Conservation (phyloP, 805 yeast genomes). For the Ogataea ganodermae region DNA sequence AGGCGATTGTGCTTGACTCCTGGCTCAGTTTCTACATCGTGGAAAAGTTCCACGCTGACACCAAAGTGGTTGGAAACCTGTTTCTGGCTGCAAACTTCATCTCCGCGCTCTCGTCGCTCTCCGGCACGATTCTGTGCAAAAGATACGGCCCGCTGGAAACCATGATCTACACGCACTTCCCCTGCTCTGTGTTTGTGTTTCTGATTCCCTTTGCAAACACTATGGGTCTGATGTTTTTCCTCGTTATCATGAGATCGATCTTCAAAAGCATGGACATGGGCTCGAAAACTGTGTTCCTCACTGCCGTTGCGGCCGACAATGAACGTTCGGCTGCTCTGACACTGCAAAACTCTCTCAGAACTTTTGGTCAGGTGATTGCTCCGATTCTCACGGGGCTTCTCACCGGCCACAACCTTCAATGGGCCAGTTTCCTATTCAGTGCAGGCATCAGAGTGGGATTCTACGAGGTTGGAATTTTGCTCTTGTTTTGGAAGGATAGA, state of each 20-base stretch:
- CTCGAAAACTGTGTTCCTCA: slow-evolving; percentile 49
- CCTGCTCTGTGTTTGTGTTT: slow-evolving; percentile 42
- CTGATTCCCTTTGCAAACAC: slow-evolving; percentile 42
- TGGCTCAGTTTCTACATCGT: slow-evolving; percentile 50
- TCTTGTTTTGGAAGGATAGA: slow-evolving; percentile 33
- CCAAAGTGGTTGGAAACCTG: slow-evolving; percentile 41
- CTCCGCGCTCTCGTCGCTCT: slow-evolving; percentile 42
- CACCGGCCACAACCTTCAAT: slow-evolving; percentile 39
- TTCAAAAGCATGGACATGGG: slow-evolving; percentile 51
- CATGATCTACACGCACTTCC: slow-evolving; percentile 47
- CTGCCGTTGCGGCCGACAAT: slow-evolving; percentile 41
- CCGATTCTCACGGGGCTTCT: slow-evolving; percentile 45
- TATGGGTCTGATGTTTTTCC: slow-evolving; percentile 34
- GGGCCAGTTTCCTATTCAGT: slow-evolving; percentile 45
- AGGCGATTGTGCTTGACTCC: slow-evolving; percentile 45
- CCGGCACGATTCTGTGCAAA: slow-evolving; percentile 46
- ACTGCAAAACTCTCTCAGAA: slow-evolving; percentile 46
- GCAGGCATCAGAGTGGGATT: slow-evolving; percentile 40
- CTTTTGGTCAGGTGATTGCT: slow-evolving; percentile 44
- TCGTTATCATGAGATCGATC: slow-evolving; percentile 39
- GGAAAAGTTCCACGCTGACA: slow-evolving; percentile 36
- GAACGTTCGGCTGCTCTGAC: slow-evolving; percentile 47
- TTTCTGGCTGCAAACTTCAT: slow-evolving; percentile 42
- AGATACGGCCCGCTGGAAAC: slow-evolving; percentile 46
- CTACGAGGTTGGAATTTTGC: slow-evolving; percentile 43